Evolutionary conservation across 768 basidiomycete species (phyloP).

Genomic region (Trametes coccinea): DNA sequence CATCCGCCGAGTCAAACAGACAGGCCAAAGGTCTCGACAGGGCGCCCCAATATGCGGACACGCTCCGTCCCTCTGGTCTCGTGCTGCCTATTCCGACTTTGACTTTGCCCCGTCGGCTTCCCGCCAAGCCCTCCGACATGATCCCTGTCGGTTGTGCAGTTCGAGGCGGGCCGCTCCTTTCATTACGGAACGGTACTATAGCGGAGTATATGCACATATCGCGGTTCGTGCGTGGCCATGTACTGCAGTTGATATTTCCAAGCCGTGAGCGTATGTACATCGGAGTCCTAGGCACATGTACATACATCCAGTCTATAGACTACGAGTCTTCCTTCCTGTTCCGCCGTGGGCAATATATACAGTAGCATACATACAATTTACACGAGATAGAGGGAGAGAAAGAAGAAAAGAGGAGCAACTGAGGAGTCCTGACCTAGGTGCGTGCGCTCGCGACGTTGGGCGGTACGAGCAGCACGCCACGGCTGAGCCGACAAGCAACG

Average conservation of each 20-base stretch:
- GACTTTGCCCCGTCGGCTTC: background rate
- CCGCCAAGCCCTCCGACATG: too few species aligned
- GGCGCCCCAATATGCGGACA: background rate
- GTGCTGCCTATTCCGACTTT: constrained; percentile 9
- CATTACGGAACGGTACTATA: too few species aligned
- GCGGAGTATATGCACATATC: too few species aligned
- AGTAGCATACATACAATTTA: constrained; percentile 12
- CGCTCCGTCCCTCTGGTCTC: constrained; percentile 8
- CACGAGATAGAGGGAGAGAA: background rate
- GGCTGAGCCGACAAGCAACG: background rate
- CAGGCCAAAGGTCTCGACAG: too few species aligned
- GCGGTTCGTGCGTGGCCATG: too few species aligned
- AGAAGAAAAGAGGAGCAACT: background rate
- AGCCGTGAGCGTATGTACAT: background rate
- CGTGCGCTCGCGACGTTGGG: background rate
- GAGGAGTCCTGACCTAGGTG: background rate
- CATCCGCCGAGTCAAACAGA: too few species aligned
- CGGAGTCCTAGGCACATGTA: background rate
- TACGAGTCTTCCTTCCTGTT: background rate
- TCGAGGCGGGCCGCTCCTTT: too few species aligned
- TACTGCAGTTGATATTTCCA: too few species aligned
- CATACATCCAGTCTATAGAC: background rate
- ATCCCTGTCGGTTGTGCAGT: too few species aligned
- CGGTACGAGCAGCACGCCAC: background rate
- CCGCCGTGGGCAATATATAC: background rate